Conservation (phyloP, 148 eudicot species). For the Polygonum maritimum region DNA sequence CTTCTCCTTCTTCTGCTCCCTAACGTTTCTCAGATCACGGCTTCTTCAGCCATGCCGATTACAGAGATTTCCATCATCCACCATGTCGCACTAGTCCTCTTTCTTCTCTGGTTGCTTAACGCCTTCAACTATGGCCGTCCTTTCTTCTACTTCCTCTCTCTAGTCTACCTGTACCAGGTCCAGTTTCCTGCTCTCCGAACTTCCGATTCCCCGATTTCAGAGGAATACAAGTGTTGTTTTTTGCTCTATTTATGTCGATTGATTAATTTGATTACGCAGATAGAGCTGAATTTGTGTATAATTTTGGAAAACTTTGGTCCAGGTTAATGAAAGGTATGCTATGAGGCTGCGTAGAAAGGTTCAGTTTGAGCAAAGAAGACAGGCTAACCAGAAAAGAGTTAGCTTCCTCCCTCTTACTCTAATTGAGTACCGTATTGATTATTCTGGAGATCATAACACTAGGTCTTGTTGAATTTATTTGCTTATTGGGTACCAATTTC, state of each 20-base stretch:
- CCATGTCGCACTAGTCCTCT: constrained; percentile 51
- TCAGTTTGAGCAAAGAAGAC: constrained; percentile 61
- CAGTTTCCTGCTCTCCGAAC: background rate
- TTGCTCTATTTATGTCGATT: background rate
- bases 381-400: constrained; percentile 71
- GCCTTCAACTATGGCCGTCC: constrained; percentile 32
- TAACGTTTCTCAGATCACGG: background rate
- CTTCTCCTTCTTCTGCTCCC: background rate
- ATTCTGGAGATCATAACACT: background rate
- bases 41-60: constrained; percentile 14
- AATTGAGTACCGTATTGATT: background rate
- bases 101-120: constrained; percentile 43
- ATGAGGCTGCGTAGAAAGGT: constrained; percentile 57
- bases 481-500: constrained; percentile 10
- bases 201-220: background rate
- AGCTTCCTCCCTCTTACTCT: background rate
- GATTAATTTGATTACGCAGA: background rate
- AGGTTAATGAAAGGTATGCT: constrained; percentile 64
- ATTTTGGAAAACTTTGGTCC: background rate
- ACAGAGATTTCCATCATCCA: constrained; percentile 48
- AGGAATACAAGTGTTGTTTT: background rate
- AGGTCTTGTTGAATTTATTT: background rate
- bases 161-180: constrained; percentile 54
- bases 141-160: constrained; percentile 32
- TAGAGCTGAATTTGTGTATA: background rate